Percentiles rank a stretch among this genome's conserved stretches.
Conservation (phyloP, 129 eudicot species). For the Centrapalus pauciflorus region DNA sequence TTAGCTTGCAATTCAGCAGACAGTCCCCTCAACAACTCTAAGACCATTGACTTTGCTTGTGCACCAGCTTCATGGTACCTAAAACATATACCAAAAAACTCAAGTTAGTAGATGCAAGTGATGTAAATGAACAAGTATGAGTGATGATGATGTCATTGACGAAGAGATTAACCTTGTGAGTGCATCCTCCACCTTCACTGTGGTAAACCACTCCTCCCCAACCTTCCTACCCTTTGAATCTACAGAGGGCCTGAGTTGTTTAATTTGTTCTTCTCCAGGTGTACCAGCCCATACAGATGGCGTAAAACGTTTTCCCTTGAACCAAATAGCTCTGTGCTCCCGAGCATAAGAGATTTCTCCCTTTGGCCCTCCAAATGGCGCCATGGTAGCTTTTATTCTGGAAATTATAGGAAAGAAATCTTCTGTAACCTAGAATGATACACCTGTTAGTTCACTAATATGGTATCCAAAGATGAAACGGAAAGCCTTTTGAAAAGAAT, state of each 20-base stretch:
- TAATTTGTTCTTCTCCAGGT: conserved; percentile 86
- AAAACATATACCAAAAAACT: conserved; percentile 11
- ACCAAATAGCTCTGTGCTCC: conserved; percentile 93
- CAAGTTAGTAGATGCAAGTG: background rate
- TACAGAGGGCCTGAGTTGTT: conserved; percentile 64
- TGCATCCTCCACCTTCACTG: conserved; percentile 82
- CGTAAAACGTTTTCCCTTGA: conserved; percentile 81
- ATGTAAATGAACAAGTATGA: background rate
- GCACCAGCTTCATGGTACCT: conserved; percentile 90
- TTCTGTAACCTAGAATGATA: conserved; percentile 53
- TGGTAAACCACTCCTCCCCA: conserved; percentile 98
- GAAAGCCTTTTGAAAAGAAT: background rate
- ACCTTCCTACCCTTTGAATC: conserved; percentile 95
- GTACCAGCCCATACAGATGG: conserved; percentile 83
- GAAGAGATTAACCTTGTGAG: conserved; percentile 50
- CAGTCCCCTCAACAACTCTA: conserved; percentile 70
- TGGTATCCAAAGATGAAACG: background rate
- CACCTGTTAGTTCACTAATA: conserved; percentile 9
- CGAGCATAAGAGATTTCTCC: conserved; percentile 90
- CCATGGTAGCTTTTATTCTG: conserved; percentile 72
- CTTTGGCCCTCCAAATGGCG: conserved; percentile 84
- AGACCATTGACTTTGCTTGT: conserved; percentile 68
- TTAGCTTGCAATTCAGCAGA: conserved; percentile 70
- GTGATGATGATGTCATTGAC: background rate
- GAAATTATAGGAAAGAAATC: conserved; percentile 77